A percentile compares a stretch with the other conserved stretches of the same genome.
Evolutionary conservation across 768 basidiomycete species (phyloP).

Genomic region (Leccinellum luteum): DNA sequence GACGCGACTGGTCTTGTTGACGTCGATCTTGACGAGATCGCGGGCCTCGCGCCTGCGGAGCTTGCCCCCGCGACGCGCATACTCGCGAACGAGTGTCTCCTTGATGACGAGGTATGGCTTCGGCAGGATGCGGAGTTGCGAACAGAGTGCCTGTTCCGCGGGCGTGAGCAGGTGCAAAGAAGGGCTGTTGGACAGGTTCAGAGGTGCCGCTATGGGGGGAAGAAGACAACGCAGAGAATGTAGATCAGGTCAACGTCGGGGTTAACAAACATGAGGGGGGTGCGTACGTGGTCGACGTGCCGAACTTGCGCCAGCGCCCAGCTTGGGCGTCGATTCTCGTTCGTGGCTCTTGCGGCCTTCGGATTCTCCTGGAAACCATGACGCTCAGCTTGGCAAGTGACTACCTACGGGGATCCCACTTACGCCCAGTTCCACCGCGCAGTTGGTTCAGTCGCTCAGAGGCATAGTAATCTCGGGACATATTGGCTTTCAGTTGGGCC

Average conservation of each 20-base stretch:
- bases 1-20: conserved; percentile 87
- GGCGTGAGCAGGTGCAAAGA: conserved; percentile 87
- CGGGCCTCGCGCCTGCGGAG: conserved; percentile 85
- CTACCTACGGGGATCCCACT: conserved; percentile 16
- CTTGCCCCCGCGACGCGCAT: conserved; percentile 84
- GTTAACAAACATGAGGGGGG: neutral
- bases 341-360: conserved; percentile 60
- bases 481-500: conserved; percentile 61
- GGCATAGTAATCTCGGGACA: conserved; percentile 54
- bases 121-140: conserved; percentile 85
- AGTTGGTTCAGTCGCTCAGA: conserved; percentile 51
- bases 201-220: conserved; percentile 47
- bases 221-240: neutral
- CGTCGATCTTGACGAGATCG: conserved; percentile 89
- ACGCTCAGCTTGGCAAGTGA: neutral
- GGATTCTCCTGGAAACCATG: conserved; percentile 34
- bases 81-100: conserved; percentile 91
- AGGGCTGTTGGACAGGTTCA: conserved; percentile 89
- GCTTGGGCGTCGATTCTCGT: conserved; percentile 57
- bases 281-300: conserved; percentile 44
- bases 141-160: conserved; percentile 86
- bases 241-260: neutral
- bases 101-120: conserved; percentile 96
- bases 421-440: conserved; percentile 47
- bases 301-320: conserved; percentile 34